A percentile compares a stretch with the other conserved stretches of the same genome.
Evolutionary conservation across 1,139 yeast genomes (phyloP).

Genomic region (Blastobotrys illinoisensis): DNA sequence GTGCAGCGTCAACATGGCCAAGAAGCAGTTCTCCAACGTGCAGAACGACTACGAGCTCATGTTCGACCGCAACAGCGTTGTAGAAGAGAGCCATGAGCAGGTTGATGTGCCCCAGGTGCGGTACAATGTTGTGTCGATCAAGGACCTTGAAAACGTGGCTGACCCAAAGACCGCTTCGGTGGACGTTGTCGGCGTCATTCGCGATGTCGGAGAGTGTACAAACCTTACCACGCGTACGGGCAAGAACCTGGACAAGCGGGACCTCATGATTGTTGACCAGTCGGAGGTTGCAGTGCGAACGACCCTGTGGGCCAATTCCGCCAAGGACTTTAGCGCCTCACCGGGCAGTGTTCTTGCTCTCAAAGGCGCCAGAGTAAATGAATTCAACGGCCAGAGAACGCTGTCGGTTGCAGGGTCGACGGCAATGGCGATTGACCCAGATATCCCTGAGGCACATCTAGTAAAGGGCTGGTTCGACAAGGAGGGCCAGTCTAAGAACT

Average conservation of each 20-base stretch:
- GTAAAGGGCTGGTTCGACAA: slow-evolving; percentile 95
- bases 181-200: slow-evolving; percentile 84
- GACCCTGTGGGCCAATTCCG: slow-evolving; percentile 89
- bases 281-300: slow-evolving; percentile 68
- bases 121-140: slow-evolving; percentile 69
- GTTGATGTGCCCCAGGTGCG: slow-evolving; percentile 66
- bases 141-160: slow-evolving; percentile 60
- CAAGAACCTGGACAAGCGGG: slow-evolving; percentile 87
- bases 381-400: slow-evolving; percentile 74
- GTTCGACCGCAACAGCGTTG: slow-evolving; percentile 71
- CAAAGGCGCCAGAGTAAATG: slow-evolving; percentile 85
- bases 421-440: slow-evolving; percentile 73
- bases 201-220: slow-evolving; percentile 65
- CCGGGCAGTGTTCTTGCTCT: slow-evolving; percentile 86
- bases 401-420: slow-evolving; percentile 79
- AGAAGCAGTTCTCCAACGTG: slow-evolving; percentile 78
- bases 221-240: slow-evolving; percentile 93
- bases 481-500: slow-evolving; percentile 58
- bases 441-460: slow-evolving; percentile 77
- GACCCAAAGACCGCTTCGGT: slow-evolving; percentile 68
- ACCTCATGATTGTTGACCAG: slow-evolving; percentile 79
- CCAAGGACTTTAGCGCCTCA: slow-evolving; percentile 64
- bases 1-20: slow-evolving; percentile 77
- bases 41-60: slow-evolving; percentile 84
- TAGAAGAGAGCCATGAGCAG: slow-evolving; percentile 58